Conservation (phyloP, 2,329 filamentous ascomycete species). For the Parascedosporium putredinis region DNA sequence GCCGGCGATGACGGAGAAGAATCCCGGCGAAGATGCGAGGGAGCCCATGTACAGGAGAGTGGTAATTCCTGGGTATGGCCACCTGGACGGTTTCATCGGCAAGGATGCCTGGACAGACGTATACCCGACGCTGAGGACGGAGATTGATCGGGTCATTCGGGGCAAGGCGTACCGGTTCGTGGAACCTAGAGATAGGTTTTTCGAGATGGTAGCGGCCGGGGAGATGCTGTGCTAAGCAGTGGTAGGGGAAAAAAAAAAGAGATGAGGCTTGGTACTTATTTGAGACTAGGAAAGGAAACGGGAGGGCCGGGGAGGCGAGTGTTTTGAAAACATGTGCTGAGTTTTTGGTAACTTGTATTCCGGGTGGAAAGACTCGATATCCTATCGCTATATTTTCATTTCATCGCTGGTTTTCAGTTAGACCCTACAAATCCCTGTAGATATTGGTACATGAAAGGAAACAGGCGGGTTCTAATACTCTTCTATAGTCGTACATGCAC, state of each 20-base stretch:
- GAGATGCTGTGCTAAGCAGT: conserved; percentile 14
- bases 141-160: conserved; percentile 41
- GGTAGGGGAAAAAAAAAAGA: too few relatives aligned
- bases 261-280: too few relatives aligned
- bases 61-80: conserved; percentile 47
- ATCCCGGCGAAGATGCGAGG: not conserved
- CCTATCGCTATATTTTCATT: too few relatives aligned
- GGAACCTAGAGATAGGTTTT: conserved; percentile 33
- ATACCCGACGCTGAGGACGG: conserved; percentile 43
- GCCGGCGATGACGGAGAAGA: conserved; percentile 9
- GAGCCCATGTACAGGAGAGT: conserved; percentile 34
- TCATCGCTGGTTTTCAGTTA: too few relatives aligned
- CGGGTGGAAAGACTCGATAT: too few relatives aligned
- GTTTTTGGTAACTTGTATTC: too few relatives aligned
- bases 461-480: too few relatives aligned
- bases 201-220: conserved; percentile 27
- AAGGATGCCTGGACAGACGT: conserved; percentile 48
- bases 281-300: too few relatives aligned
- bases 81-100: conserved; percentile 54
- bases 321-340: too few relatives aligned
- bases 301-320: too few relatives aligned
- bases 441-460: too few relatives aligned
- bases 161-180: conserved; percentile 30
- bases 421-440: too few relatives aligned
- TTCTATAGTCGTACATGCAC: not conserved